Percentiles rank a stretch among this genome's conserved stretches.
phyloP scores from a whole-genome alignment of 352 stramenopile species.

The Phytophthora kernoviae region DNA sequence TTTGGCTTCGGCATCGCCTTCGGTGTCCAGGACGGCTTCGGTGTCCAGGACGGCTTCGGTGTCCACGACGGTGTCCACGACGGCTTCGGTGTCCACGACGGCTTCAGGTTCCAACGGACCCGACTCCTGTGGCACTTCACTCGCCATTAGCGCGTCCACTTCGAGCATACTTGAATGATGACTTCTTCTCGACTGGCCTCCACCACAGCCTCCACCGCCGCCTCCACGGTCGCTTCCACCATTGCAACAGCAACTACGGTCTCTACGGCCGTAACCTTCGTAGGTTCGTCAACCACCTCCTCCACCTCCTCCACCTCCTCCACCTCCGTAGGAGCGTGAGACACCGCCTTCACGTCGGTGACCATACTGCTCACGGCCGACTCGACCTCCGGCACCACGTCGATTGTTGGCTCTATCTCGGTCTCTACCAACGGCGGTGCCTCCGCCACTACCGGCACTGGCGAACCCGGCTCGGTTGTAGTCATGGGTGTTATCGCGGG shows the following conservation, averaged over 20 bases:
- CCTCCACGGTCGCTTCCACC: neutral
- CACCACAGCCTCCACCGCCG: neutral
- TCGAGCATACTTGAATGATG: neutral
- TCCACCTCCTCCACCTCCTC: neutral
- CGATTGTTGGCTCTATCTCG: neutral
- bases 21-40: neutral
- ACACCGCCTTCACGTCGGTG: neutral
- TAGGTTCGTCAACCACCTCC: too few species aligned
- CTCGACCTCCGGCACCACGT: neutral
- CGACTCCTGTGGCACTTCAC: neutral
- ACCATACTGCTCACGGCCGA: neutral
- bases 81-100: neutral
- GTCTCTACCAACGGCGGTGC: neutral
- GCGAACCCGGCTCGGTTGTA: neutral
- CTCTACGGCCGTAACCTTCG: too few species aligned
- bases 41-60: neutral
- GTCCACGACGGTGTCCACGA: neutral
- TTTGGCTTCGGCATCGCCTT: neutral
- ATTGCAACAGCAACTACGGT: neutral
- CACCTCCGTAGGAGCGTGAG: neutral
- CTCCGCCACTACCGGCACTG: neutral
- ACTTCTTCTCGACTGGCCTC: neutral
- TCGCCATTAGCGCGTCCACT: neutral
- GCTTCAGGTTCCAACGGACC: neutral
- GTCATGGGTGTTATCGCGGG: neutral